phyloP scores from a whole-genome alignment of 2,329 filamentous ascomycete genomes.

The Rasamsonia emersonii region DNA sequence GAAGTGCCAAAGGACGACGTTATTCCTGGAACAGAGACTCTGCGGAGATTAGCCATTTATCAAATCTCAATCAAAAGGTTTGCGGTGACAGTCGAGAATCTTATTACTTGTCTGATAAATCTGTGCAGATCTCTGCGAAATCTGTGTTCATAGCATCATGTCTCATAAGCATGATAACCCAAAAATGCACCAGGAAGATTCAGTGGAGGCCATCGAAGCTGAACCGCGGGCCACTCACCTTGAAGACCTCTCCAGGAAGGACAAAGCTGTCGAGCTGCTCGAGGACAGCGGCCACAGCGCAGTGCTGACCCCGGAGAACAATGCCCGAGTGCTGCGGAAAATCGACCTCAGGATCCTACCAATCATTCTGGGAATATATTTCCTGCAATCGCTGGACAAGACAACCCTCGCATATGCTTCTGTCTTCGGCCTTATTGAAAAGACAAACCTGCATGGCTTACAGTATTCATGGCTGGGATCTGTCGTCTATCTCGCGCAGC shows the following conservation, averaged over 20 bases:
- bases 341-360: slow-evolving; percentile 47
- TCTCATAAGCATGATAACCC: too few relatives aligned
- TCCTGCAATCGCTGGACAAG: slow-evolving; percentile 56
- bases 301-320: slow-evolving; percentile 44
- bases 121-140: too few relatives aligned
- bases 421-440: slow-evolving; percentile 54
- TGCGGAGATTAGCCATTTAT: too few relatives aligned
- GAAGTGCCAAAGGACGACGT: too few relatives aligned
- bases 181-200: not conserved
- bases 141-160: too few relatives aligned
- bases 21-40: too few relatives aligned
- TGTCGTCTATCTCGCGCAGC: slow-evolving; percentile 47
- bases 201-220: not conserved
- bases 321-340: slow-evolving; percentile 42
- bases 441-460: slow-evolving; percentile 48
- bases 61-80: too few relatives aligned
- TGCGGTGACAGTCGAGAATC: too few relatives aligned
- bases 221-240: not conserved
- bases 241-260: slow-evolving; percentile 19
- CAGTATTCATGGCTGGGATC: slow-evolving; percentile 47
- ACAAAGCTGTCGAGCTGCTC: slow-evolving; percentile 45
- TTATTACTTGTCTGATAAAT: too few relatives aligned
- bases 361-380: slow-evolving; percentile 53
- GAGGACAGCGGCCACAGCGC: slow-evolving; percentile 38
- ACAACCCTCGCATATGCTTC: slow-evolving; percentile 53